These are phyloP conservation scores for Tanacetum coccineum DNA, from an alignment of 129 eudicot species.

Conservation along the genomic window DNA sequence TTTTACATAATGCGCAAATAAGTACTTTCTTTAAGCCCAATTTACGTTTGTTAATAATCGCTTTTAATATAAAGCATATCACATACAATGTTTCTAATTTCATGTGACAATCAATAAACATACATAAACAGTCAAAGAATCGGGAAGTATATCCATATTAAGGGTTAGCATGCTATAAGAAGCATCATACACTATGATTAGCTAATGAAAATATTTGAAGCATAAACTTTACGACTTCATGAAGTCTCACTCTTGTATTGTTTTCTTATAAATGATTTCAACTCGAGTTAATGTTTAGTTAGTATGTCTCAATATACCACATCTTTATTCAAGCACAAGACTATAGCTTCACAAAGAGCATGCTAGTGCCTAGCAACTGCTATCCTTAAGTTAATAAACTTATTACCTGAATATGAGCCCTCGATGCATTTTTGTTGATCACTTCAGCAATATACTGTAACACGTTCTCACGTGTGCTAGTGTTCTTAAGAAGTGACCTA, in stretches of 20 bases:
- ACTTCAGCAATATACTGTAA: conserved; percentile 74
- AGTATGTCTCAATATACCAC: too few relatives aligned
- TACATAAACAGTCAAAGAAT: background rate
- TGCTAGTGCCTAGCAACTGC: background rate
- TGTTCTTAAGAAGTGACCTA: conserved; percentile 64
- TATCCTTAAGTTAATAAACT: background rate
- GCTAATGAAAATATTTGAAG: too few relatives aligned
- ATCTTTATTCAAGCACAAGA: too few relatives aligned
- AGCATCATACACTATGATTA: conserved; percentile 13
- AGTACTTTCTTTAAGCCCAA: background rate
- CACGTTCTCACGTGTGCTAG: conserved; percentile 83
- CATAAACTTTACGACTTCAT: too few relatives aligned
- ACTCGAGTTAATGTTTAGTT: too few relatives aligned
- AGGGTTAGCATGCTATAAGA: conserved; percentile 15
- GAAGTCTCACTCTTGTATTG: too few relatives aligned
- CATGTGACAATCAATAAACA: background rate
- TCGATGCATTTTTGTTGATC: conserved; percentile 80
- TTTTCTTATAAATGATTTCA: too few relatives aligned
- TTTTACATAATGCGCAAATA: background rate
- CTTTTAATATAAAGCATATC: background rate
- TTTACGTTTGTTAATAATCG: background rate
- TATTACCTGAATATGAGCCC: conserved; percentile 82
- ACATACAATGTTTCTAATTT: background rate
- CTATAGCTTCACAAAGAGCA: background rate
- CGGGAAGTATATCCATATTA: background rate